Base-by-base conservation (phyloP, 1,284 basidiomycete genomes). In the Macrocybe sp. region DNA sequence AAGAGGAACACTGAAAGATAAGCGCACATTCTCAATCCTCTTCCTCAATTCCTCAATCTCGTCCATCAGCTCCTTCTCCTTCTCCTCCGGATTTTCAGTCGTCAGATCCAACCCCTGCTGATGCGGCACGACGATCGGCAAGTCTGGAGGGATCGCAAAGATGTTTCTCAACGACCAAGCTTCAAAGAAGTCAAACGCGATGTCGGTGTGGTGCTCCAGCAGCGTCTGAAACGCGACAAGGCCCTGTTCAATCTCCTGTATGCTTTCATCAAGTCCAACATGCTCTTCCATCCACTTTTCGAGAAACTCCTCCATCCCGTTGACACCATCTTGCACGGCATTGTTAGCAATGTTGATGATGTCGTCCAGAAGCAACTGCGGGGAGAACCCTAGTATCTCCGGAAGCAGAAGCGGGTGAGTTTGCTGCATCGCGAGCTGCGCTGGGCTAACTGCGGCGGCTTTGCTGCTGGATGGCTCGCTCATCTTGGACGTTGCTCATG, bases 121-220 rank as follows among this genome's bases (percentile, higher is more conserved):
- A 49, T 59, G 57, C 1, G 85, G 85, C 2, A 81, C 73, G 7
- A 89, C 81, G 38, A 89, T 65, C 1, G 79, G 81, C 16, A 89
- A 58, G 52, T 82, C 78, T 1, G 75, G 70, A 2, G 81, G 78
- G 11, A 89, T 71, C 38, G 78, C 75, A 59, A 89, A 89, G 51
- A 89, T 86, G 60, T 89, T 89, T 31, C 87, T 71, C 58, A 88
- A 60, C 7, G 79, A 81, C 86, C 87, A 89, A 0, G 80, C 80
- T 65, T 89, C 87, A 56, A 89, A 85, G 61, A 85, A 85, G 62
- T 89, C 86, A 52, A 89, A 87, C 1, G 86, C 86, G 44, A 88
- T 74, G 58, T 89, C 86, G 37, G 84, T 85, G 54, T 89, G 86
- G 45, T 81, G 79, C 57, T 89, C 85, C 16, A 89, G 71, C 35